phyloP scores from a whole-genome alignment of 2,329 filamentous ascomycete genomes.

The Phoma herbarum region DNA sequence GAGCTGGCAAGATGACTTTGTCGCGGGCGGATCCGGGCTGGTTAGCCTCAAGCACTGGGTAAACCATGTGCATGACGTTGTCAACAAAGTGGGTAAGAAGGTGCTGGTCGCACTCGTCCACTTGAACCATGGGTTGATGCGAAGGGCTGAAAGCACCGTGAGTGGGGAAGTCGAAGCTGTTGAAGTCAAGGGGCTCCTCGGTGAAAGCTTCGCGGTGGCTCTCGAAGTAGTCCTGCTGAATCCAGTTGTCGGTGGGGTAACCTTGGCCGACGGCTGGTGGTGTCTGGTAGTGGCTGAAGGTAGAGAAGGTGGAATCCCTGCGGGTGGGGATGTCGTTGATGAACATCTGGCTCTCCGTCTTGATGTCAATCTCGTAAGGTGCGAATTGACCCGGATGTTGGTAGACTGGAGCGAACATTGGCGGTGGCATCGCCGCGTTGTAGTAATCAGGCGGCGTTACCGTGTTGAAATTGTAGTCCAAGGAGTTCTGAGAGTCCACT shows the following conservation, averaged over 20 bases:
- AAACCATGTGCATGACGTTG: conserved; percentile 85
- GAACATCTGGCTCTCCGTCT: conserved; percentile 93
- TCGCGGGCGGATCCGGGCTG: conserved; percentile 83
- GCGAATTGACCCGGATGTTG: conserved; percentile 68
- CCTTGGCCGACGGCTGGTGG: conserved; percentile 75
- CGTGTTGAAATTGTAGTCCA: conserved; percentile 73
- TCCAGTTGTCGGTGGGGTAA: conserved; percentile 74
- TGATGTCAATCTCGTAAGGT: conserved; percentile 94
- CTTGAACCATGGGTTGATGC: conserved; percentile 76
- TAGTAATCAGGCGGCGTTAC: conserved; percentile 63
- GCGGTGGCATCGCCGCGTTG: conserved; percentile 67
- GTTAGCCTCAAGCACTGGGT: conserved; percentile 90
- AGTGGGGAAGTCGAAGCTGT: conserved; percentile 83
- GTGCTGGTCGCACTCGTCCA: conserved; percentile 87
- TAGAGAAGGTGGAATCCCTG: conserved; percentile 86
- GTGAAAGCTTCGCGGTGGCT: conserved; percentile 72
- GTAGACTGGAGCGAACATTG: conserved; percentile 54
- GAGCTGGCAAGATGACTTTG: conserved; percentile 83
- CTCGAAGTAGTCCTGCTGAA: conserved; percentile 75
- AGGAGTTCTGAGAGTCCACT: conserved; percentile 79
- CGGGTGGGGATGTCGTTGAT: conserved; percentile 89
- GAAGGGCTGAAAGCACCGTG: conserved; percentile 69
- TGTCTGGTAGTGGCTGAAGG: conserved; percentile 88
- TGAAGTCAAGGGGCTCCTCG: conserved; percentile 68
- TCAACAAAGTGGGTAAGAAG: conserved; percentile 91